These are phyloP conservation scores for Nemania diffusa DNA, from an alignment of 2,329 filamentous ascomycete genomes.

Conservation along the genomic window DNA sequence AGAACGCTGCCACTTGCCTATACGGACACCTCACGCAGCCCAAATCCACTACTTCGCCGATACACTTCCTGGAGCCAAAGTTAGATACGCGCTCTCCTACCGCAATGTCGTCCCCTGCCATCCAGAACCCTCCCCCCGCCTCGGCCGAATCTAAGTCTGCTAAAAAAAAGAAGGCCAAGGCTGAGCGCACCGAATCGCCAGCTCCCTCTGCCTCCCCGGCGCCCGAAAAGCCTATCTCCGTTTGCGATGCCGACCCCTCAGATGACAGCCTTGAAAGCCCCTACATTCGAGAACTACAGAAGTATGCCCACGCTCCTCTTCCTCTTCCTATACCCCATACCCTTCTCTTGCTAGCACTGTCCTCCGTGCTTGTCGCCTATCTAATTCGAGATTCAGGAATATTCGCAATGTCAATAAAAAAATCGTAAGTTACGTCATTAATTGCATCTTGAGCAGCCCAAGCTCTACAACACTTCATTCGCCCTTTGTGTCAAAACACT, in stretches of 20 bases:
- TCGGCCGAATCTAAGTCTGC: slow-evolving; percentile 72
- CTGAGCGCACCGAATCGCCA: slow-evolving; percentile 64
- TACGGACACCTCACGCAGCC: background rate
- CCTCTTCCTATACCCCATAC: background rate
- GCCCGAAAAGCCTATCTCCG: slow-evolving; percentile 60
- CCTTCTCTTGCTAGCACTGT: background rate
- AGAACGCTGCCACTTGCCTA: background rate
- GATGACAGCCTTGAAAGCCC: slow-evolving; percentile 76
- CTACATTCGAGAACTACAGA: slow-evolving; percentile 89
- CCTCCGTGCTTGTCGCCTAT: slow-evolving; percentile 1
- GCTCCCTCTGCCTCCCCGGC: slow-evolving; percentile 62
- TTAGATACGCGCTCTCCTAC: slow-evolving; percentile 23
- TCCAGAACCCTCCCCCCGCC: slow-evolving; percentile 71
- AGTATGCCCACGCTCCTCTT: slow-evolving; percentile 67
- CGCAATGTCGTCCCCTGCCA: slow-evolving; percentile 71
- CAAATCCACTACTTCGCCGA: background rate
- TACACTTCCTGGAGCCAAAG: slow-evolving; percentile 22
- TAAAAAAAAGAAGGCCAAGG: slow-evolving; percentile 75
- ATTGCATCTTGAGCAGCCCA: background rate
- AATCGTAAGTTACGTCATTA: slow-evolving; percentile 70
- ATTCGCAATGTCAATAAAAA: slow-evolving; percentile 96
- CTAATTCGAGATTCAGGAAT: slow-evolving; percentile 65
- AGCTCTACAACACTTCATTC: slow-evolving; percentile 1
- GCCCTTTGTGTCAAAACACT: slow-evolving; percentile 18
- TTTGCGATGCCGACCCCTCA: slow-evolving; percentile 62